Conservation (phyloP, 2,329 filamentous ascomycete genomes). For the Alternaria viburni region DNA sequence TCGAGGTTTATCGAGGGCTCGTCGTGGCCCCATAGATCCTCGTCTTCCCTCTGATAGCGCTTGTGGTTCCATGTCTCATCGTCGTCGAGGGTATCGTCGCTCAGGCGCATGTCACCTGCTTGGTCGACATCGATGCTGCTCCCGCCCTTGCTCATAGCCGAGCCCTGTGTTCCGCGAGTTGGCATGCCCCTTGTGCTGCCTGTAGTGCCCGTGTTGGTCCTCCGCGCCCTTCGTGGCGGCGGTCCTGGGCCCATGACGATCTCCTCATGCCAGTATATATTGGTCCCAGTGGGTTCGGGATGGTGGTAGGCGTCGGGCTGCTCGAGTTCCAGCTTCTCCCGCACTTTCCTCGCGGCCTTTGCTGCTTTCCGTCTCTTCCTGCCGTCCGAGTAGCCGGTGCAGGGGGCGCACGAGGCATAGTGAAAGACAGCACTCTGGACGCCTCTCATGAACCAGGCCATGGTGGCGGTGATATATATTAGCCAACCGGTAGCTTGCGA, state of each 20-base stretch:
- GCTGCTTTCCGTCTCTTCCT: slow-evolving; percentile 75
- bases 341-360: slow-evolving; percentile 69
- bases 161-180: slow-evolving; percentile 60
- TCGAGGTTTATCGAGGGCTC: slow-evolving; percentile 46
- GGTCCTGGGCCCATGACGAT: slow-evolving; percentile 80
- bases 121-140: slow-evolving; percentile 46
- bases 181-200: slow-evolving; percentile 63
- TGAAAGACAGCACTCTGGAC: slow-evolving; percentile 81
- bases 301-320: slow-evolving; percentile 79
- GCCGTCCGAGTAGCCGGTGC: slow-evolving; percentile 72
- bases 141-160: slow-evolving; percentile 53
- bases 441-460: slow-evolving; percentile 53
- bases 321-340: slow-evolving; percentile 68
- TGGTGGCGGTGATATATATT: slow-evolving; percentile 18
- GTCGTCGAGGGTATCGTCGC: slow-evolving; percentile 43
- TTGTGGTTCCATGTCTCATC: slow-evolving; percentile 73
- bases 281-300: slow-evolving; percentile 82
- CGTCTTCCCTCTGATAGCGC: slow-evolving; percentile 85
- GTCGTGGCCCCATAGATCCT: slow-evolving; percentile 80
- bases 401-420: slow-evolving; percentile 78
- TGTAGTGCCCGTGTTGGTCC: slow-evolving; percentile 58
- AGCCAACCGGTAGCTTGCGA: background rate
- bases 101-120: slow-evolving; percentile 31
- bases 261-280: slow-evolving; percentile 87
- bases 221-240: slow-evolving; percentile 63